These are phyloP conservation scores for Fusarium sororula DNA, from an alignment of 2,329 filamentous ascomycete species.

Conservation along the genomic window DNA sequence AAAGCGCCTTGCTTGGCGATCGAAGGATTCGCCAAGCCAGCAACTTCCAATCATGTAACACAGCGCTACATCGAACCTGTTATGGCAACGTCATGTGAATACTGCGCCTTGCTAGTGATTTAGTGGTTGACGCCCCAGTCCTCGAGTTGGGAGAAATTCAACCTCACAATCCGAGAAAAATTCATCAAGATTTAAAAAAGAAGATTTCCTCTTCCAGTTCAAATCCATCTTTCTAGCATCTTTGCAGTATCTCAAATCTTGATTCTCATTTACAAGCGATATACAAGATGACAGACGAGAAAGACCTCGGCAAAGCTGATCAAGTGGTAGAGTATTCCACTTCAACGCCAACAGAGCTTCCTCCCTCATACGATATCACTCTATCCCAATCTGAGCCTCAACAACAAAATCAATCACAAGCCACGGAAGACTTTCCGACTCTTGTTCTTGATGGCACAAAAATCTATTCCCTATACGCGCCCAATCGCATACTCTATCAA, in stretches of 20 bases:
- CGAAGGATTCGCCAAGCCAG: background rate
- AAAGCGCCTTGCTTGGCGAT: background rate
- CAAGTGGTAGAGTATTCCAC: background rate
- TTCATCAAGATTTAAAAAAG: background rate
- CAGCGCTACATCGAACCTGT: background rate
- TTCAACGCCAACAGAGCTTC: background rate
- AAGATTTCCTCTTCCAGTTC: fast-evolving
- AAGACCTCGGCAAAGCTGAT: background rate
- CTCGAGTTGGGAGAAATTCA: background rate
- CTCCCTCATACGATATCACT: slow-evolving; percentile 11
- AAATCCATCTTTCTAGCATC: background rate
- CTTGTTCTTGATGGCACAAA: slow-evolving; percentile 33
- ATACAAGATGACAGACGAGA: background rate
- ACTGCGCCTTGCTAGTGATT: background rate
- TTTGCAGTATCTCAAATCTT: background rate
- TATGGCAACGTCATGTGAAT: background rate
- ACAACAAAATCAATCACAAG: background rate
- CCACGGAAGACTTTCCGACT: slow-evolving; percentile 21
- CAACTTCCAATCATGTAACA: background rate
- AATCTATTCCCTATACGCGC: slow-evolving; percentile 33
- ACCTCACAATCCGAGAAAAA: background rate
- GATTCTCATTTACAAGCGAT: background rate
- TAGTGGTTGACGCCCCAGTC: background rate
- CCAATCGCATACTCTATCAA: slow-evolving; percentile 36
- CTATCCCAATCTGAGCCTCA: background rate